Evolutionary conservation across 176 grass and related monocot species (phyloP).

Genomic region (Triticum turgidum): DNA sequence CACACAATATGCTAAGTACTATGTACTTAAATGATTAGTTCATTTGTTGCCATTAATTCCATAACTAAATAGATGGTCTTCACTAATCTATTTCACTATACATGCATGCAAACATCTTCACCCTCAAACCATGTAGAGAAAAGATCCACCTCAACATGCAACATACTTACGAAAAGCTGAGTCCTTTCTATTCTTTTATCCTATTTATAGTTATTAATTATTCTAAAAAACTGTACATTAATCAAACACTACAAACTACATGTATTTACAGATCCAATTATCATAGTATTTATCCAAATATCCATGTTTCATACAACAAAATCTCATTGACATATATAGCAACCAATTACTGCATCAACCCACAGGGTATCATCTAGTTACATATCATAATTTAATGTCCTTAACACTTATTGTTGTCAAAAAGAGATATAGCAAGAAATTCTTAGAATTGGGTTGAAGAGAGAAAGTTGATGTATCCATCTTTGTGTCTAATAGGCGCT

Average conservation of each 20-base stretch:
- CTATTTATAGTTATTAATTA: background rate
- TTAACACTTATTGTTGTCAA: background rate
- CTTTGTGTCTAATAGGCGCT: background rate
- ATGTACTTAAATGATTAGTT: too few species aligned
- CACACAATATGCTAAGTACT: too few species aligned
- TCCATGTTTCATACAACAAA: background rate
- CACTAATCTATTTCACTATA: background rate
- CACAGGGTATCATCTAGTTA: background rate
- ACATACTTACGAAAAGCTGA: background rate
- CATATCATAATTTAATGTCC: background rate
- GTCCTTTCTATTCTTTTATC: background rate
- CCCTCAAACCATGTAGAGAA: background rate
- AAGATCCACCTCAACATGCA: background rate
- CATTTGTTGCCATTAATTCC: background rate
- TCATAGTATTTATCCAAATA: background rate
- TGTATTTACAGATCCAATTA: too few species aligned
- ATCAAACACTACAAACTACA: too few species aligned
- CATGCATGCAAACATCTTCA: background rate
- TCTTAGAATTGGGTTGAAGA: background rate
- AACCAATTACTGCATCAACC: background rate
- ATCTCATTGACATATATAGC: background rate
- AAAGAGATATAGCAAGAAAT: background rate
- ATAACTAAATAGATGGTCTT: background rate
- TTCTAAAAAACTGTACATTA: background rate
- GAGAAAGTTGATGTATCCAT: background rate